Percentiles rank a stretch among this genome's conserved stretches.
phyloP scores from a whole-genome alignment of 2,329 filamentous ascomycete species.

The Thermothelomyces thermophilus region DNA sequence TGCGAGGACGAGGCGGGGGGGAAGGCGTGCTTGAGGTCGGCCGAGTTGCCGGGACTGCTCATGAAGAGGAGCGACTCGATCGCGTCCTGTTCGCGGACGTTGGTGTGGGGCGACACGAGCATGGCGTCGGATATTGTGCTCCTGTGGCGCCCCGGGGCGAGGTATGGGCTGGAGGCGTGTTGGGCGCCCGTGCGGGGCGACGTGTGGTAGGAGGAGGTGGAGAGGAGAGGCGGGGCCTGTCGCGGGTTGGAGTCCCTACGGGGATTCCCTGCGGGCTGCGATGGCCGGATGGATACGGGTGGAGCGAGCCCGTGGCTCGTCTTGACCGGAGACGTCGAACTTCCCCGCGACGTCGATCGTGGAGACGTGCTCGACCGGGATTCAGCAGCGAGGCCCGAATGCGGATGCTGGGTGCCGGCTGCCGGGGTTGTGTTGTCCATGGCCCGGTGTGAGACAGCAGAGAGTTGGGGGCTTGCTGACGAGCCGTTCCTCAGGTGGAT shows the following conservation, averaged over 20 bases:
- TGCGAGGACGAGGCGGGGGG: slow-evolving; percentile 39
- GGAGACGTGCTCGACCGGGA: slow-evolving; percentile 13
- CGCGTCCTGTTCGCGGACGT: slow-evolving; percentile 69
- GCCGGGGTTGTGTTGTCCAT: slow-evolving; percentile 31
- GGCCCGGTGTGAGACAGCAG: slow-evolving; percentile 32
- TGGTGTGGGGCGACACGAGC: slow-evolving; percentile 62
- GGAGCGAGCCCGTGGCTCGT: slow-evolving; percentile 41
- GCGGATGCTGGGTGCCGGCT: slow-evolving; percentile 19
- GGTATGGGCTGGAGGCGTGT: slow-evolving; percentile 36
- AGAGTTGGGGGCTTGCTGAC: slow-evolving; percentile 49
- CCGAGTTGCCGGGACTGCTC: slow-evolving; percentile 69
- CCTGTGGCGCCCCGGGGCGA: slow-evolving; percentile 32
- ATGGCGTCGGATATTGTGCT: slow-evolving; percentile 44
- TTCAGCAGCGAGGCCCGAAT: slow-evolving; percentile 12
- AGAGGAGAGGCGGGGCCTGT: slow-evolving; percentile 45
- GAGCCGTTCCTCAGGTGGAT: slow-evolving; percentile 44
- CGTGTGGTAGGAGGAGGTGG: slow-evolving; percentile 39
- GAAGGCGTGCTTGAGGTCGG: slow-evolving; percentile 52
- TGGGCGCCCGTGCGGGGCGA: slow-evolving; percentile 32
- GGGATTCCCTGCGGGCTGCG: slow-evolving; percentile 35
- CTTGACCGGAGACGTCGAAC: slow-evolving; percentile 31
- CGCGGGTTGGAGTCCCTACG: slow-evolving; percentile 46
- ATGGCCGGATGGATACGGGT: slow-evolving; percentile 49
- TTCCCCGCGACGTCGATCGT: slow-evolving; percentile 16
- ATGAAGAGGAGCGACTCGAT: slow-evolving; percentile 75